Evolutionary conservation across 2,329 filamentous ascomycete species (phyloP), one percentile per base, ranked within the genome.

Genomic region (Macrophomina tecta): DNA sequence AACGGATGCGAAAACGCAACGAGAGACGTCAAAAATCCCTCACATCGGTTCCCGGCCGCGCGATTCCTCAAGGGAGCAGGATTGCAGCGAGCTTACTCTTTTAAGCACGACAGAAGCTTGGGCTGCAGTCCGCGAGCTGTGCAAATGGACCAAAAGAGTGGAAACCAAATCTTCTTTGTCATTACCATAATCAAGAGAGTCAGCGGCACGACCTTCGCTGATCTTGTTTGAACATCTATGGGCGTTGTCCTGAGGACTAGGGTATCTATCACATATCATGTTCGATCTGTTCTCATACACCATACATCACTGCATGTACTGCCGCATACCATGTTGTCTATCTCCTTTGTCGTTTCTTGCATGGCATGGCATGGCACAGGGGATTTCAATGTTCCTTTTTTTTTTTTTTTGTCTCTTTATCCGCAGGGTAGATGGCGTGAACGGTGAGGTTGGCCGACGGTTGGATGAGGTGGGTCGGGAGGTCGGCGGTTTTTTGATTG

Each of bases 361-460:
- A 62, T 62, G 58, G 56, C 55, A 62, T 62, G 58, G 56, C 55
- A 60, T 60, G 55, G 58, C 58, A 62, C 46, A 42, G 58, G 46
- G 45, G 42, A 48, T 62, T 55, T 55, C 23, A 23, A 40, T 56
- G 40, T 48, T 48, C 36, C n/a, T 9, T 23, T 23, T 23, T 23
- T 23, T 23, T 18, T 46, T 36, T 48, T 38, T 61, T 40, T 55
- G 38, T 55, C 52, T 45, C 32, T 18, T 55, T 18, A 55, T 55
- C 52, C 32, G 58, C 46, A 42, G 16, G 40, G 40, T 34, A 36
- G 30, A 48, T 14, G 56, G 56, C 56, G 42, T 48, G n/a, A 40
- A 36, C 18, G 58, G 30, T 34, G 45, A 40, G 42, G 45, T 16
- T n/a, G 28, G 30, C 34, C 8, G 58, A 4, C 36, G 58, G 46